Evolutionary conservation across 805 yeast species (phyloP), one percentile per base, ranked within the genome.

Genomic region (Ogataea nonfermentans): DNA sequence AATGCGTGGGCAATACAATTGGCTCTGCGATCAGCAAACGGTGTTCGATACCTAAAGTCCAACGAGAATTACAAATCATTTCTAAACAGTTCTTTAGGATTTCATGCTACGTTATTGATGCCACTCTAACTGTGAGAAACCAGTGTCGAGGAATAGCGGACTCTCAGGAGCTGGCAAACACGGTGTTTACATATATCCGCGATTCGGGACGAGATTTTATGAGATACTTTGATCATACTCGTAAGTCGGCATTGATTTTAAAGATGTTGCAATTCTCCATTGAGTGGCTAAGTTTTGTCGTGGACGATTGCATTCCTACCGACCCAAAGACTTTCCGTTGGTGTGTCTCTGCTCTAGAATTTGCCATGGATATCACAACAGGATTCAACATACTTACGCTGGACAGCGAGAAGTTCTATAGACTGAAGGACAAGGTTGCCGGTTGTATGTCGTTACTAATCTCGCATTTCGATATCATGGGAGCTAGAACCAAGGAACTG

Each of bases 381-480:
- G 96, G 96, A 1, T 84, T 84, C 57, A 90, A 91, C 55, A 89
- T 93, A 28, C 66, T 91, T 37, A 84, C 90, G 0, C 68, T 93
- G 40, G 79, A 77, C 41, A 85, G 86, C 47, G 85, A 78, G 17
- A 89, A 87, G 53, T 93, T 90, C 56, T 66, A 74, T 41, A 63
- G 71, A 26, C 66, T 93, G 48, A 81, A 89, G 51, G 72, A 77
- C 36, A 88, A 87, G 56, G 96, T 93, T 32, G 95, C 97, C 1
- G 85, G 95, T 1, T 89, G 97, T 63, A 87, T 93, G 89, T 81
- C 97, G 2, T 68, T 93, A 36, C 69, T 93, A 44, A 91, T 93
- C 47, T 87, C 96, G 0, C 98, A 93, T 65, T 93, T 93, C 56
- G 99, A 93, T 64, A 89, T 93, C 37, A 93, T 91, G 96, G 98